phyloP scores from a whole-genome alignment of 31 red algal species.

The Pterothamnion heteromorphum region DNA sequence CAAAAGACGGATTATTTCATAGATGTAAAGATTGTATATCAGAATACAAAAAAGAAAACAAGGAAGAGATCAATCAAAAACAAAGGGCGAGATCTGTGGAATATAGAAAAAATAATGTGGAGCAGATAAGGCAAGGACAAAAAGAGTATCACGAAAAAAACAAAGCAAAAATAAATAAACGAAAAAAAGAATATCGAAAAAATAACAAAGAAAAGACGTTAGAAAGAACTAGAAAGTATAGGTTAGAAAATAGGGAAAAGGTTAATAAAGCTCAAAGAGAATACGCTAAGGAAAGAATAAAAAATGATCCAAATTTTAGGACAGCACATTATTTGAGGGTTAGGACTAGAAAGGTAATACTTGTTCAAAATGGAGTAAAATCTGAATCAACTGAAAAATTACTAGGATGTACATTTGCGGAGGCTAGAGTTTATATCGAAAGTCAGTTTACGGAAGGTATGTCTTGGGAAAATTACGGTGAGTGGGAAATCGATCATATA shows the following conservation, averaged over 20 bases:
- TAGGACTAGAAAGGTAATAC: background rate
- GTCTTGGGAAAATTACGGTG: slow-evolving; percentile 15
- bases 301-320: background rate
- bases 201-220: background rate
- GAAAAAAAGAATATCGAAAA: background rate
- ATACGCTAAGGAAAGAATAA: background rate
- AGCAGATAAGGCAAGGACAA: background rate
- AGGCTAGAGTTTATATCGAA: background rate
- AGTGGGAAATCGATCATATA: slow-evolving; percentile 12
- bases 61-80: no score
- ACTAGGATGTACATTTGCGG: background rate
- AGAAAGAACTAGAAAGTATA: background rate
- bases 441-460: background rate
- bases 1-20: no score
- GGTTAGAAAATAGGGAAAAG: background rate
- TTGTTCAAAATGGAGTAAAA: background rate
- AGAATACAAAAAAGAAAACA: no score
- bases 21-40: no score
- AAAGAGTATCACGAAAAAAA: background rate
- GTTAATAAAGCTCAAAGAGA: background rate
- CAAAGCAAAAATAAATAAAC: background rate
- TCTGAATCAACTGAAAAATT: background rate
- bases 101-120: background rate
- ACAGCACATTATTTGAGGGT: background rate
- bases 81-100: no score